phyloP scores from a whole-genome alignment of 805 yeast genomes.

The Phaffomyces thermotolerans region DNA sequence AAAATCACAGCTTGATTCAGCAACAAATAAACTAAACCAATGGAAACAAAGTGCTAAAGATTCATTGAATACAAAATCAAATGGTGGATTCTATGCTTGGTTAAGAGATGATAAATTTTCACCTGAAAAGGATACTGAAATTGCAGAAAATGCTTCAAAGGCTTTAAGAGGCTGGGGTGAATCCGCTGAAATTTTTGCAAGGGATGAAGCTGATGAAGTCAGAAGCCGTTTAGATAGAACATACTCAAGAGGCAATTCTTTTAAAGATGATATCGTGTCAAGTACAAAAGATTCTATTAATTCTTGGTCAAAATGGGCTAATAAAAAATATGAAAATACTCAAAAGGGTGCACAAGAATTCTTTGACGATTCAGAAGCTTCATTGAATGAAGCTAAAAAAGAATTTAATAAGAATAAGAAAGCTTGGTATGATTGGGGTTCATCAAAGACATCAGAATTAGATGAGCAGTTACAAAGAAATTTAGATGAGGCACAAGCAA shows the following conservation, averaged over 20 bases:
- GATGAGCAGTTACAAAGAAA: not conserved
- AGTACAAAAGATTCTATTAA: slow-evolving; percentile 19
- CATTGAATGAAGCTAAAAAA: slow-evolving; percentile 26
- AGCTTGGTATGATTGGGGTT: no score
- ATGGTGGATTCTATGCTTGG: slow-evolving; percentile 21
- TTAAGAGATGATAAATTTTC: slow-evolving; percentile 20
- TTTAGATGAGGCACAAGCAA: slow-evolving; percentile 12
- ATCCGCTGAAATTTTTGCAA: slow-evolving; percentile 34
- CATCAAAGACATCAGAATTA: not conserved
- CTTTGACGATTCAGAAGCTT: slow-evolving; percentile 17
- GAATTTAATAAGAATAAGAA: slow-evolving; percentile 17
- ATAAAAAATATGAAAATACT: slow-evolving; percentile 17
- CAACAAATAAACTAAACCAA: no score
- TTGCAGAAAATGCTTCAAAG: slow-evolving; percentile 29
- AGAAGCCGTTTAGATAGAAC: no score
- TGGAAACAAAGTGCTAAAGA: no score
- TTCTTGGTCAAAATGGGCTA: slow-evolving; percentile 21
- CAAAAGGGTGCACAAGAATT: slow-evolving; percentile 22
- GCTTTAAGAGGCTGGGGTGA: slow-evolving; percentile 41
- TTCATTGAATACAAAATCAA: not conserved
- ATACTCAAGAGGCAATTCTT: not conserved
- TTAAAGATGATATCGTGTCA: slow-evolving; percentile 3
- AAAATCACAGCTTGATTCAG: no score
- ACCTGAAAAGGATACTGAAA: slow-evolving; percentile 24
- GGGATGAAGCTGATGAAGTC: slow-evolving; percentile 28